Base-by-base conservation (phyloP, 2,329 filamentous ascomycete genomes). In the Bimuria novae-zelandiae region DNA sequence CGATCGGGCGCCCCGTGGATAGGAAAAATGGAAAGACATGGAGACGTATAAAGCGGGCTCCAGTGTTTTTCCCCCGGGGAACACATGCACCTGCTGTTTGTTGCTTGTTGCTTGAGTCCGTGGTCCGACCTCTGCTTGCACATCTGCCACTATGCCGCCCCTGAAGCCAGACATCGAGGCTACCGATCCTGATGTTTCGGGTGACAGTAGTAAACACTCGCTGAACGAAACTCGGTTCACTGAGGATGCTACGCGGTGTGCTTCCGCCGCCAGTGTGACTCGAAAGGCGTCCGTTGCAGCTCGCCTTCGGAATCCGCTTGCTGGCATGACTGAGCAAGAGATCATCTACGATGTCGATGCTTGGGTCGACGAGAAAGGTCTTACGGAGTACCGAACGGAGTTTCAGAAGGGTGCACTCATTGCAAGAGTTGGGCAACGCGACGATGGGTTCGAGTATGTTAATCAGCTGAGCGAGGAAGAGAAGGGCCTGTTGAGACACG, bases 401-500 rank as follows among this genome's bases (percentile, higher is more conserved):
- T 81, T 84, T 52, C 75, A 76, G 25, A 82, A 82, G 57, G 79
- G 80, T 7, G 81, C 81, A 11, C 60, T 82, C 29, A 70, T 82
- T 16, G 79, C 81, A 5, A 54, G 67, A 7, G 63, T 68, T 16
- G 63, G 63, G 8, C 80, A 82, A 49, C 71, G 79, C 16, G 82
- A 82, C 0, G 72, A 75, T 14, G 71, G 70, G 0, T 82, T 79
- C 36, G 77, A 82, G 42, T 69, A 75, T 3, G 71, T 86, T 2
- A 71, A 72, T 8, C 84, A 63, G 25, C 36, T 70, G 78, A 70
- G 79, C 76, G 76, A 79, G 0, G 77, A 82, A 10, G 88, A 92
- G 66, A 79, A 78, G 35, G 73, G 77, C 2, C 76, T 83, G 4
- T 72, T 91, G 33, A 76, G 80, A 10, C 77, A 80, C 16, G 88